Percentiles rank a stretch among this genome's conserved stretches.
Conservation (phyloP, 306 rosid species). For the Arachis hypogaea region DNA sequence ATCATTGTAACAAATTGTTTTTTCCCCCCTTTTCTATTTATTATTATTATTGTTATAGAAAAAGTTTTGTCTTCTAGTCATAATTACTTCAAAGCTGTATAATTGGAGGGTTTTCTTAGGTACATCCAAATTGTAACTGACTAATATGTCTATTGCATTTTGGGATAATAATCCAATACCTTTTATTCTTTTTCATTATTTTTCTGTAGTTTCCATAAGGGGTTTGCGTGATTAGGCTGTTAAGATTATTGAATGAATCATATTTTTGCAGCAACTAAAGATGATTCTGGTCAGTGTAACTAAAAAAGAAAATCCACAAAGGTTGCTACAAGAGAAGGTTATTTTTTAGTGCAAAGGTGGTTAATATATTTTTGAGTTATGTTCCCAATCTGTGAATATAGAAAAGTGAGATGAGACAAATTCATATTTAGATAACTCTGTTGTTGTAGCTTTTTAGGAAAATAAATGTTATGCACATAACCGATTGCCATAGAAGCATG, state of each 20-base stretch:
- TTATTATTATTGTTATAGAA: slow-evolving; percentile 30
- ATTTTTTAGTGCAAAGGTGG: no score
- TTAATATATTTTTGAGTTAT: no score
- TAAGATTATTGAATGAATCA: no score
- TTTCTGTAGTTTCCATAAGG: no score
- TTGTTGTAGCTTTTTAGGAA: neutral
- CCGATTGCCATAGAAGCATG: slow-evolving; percentile 3
- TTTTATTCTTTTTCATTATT: neutral
- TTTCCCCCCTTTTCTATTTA: slow-evolving; percentile 36
- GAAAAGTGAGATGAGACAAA: no score
- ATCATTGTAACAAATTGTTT: slow-evolving; percentile 61
- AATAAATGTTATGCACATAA: neutral
- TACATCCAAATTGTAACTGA: slow-evolving; percentile 48
- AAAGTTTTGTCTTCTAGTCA: slow-evolving; percentile 46
- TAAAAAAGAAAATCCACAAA: no score
- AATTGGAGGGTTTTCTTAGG: slow-evolving; percentile 48
- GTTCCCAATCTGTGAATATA: no score
- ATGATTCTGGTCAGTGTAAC: no score
- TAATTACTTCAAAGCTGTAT: slow-evolving; percentile 48
- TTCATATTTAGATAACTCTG: no score
- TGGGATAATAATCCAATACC: slow-evolving; percentile 28
- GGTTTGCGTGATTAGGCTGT: no score
- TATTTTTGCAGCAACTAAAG: no score
- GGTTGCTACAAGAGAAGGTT: no score
- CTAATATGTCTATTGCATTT: slow-evolving; percentile 20